Evolutionary conservation across 1,284 basidiomycete genomes (phyloP), one percentile per base, ranked within the genome.

Genomic region (Dichomitus squalens): DNA sequence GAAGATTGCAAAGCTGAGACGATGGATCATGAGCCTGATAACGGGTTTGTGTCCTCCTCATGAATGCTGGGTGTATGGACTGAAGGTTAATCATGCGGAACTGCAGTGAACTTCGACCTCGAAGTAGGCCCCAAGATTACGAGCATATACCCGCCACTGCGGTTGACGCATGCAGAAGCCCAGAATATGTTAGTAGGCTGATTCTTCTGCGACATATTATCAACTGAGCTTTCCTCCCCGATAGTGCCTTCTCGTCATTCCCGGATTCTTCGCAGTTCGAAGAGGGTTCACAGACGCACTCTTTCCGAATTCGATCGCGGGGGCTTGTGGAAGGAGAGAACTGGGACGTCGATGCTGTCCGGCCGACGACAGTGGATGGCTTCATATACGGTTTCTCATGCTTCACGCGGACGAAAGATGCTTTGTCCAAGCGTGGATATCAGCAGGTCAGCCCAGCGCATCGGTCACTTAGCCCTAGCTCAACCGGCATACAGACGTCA

Each of bases 211-310:
- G 11, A 9, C 25, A 39, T 14, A 21, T 39, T 47, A 9, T 57
- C 31, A 35, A 55, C 43, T 53, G 21, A 70, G n/a, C 16, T 52
- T 34, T 57, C 2, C 27, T 18, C 9, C 18, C 8, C 31, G 57
- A 20, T 43, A 95, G 95, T 55, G 94, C 95, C 5, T 98, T 98
- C 75, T 95, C 93, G 0, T 88, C 94, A 0, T 95, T 99, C 68
- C 96, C 96, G 0, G 96, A 98, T 68, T 95, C 93, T 0, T 76
- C 87, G 0, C 86, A 92, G 52, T 92, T 92, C 58, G 86, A 90
- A 49, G 80, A 93, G 73, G 85, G 90, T 8, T 83, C 84, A 1
- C 83, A 88, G 67, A 79, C 78, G 2, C 88, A 92, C 68, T 92
- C 89, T 0, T 92, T 92, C 70, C 82, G 88, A 44, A 80, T 91